Evolutionary conservation across 202 grass and related monocot species (phyloP).

Genomic region (Schoenoplectus triqueter): DNA sequence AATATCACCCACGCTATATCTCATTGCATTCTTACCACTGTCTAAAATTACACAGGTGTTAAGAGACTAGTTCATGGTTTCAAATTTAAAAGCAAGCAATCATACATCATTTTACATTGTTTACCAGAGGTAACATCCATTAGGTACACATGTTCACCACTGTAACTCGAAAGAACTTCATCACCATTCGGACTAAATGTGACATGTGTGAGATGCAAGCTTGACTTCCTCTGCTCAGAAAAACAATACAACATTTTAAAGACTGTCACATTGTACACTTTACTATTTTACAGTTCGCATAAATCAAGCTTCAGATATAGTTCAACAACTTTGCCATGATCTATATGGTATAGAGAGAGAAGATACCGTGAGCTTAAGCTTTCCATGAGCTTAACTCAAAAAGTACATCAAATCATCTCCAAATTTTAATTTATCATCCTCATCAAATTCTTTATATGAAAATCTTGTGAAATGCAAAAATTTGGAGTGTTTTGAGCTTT

Average conservation of each 20-base stretch:
- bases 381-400: too few species aligned
- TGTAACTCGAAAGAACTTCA: constrained; percentile 93
- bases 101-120: constrained; percentile 29
- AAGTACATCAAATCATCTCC: too few species aligned
- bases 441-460: too few species aligned
- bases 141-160: constrained; percentile 96
- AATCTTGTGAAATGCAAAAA: too few species aligned
- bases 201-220: constrained; percentile 93
- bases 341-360: background rate
- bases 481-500: too few species aligned
- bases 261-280: background rate
- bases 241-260: background rate
- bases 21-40: constrained; percentile 52
- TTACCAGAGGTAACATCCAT: constrained; percentile 82
- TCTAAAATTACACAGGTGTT: constrained; percentile 51
- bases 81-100: constrained; percentile 24
- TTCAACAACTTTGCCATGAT: constrained; percentile 2
- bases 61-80: constrained; percentile 42
- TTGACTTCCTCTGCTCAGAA: constrained; percentile 73
- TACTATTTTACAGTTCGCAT: background rate
- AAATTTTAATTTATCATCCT: too few species aligned
- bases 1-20: constrained; percentile 71
- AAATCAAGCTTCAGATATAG: constrained; percentile 2
- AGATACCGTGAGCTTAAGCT: too few species aligned
- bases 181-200: constrained; percentile 84